Base-by-base conservation (phyloP, 1,139 yeast genomes). In the Lodderomyces orthopsilosis region DNA sequence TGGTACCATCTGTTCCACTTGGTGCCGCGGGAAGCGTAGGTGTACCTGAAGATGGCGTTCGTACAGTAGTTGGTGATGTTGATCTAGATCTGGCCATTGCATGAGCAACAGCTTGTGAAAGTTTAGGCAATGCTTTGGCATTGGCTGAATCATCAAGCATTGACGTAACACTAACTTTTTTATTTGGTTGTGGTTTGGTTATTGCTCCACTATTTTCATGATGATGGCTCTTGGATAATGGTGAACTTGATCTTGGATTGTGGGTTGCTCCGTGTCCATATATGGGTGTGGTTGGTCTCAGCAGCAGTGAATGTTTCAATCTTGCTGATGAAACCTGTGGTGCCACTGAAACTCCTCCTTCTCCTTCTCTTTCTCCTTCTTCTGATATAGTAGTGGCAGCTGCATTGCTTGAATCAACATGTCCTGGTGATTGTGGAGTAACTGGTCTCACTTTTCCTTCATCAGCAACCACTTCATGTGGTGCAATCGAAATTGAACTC, bases 91-190 rank as follows among this genome's bases (percentile, higher is more conserved):
- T 30, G 3, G 34, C 34, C 14, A 30, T 15, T 4, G 34, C 19
- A 15, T 14, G 40, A 32, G 13, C n/a, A 5, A n/a, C 17, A 6
- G 17, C n/a, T 8, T 23, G 17, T 19, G 37, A 41, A 35, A 44
- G 53, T 22, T 35, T 30, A 8, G 34, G 34, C 19, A 30, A 30
- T 5, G 34, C 19, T 9, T 30, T 30, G 19, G 34, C 18, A 9
- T n/a, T 13, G 10, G 14, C 7, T 17, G 41, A 41, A 39, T 51
- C 58, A 22, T 59, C 69, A 40, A 68, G 55, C 41, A 68, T 53
- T 15, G 70, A 65, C 30, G 56, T 58, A 12, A 68, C 68, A 23
- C 66, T 59, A 2, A 68, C 70, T 42, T 63, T 65, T 40, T 51
- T 52, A 23, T 39, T 39, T 17, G 21, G 15, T 46, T 26, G 42